Percentiles rank a stretch among this genome's conserved stretches.
These are phyloP conservation scores for Akanthomyces muscarius DNA, from an alignment of 2,329 filamentous ascomycete species.

Conservation along the genomic window DNA sequence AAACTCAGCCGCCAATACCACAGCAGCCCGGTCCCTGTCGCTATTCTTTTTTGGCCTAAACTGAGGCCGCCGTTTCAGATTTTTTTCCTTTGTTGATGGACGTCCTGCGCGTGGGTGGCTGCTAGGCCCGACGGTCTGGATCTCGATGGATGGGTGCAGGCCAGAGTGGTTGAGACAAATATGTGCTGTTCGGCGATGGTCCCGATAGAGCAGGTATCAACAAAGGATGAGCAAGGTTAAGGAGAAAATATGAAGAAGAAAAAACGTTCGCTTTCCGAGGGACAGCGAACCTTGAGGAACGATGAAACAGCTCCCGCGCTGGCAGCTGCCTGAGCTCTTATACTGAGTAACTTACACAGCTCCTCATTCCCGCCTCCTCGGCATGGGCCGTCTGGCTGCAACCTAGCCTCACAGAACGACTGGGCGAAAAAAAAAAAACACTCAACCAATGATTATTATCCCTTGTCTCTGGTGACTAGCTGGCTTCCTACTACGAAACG, in stretches of 20 bases:
- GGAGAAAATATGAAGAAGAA: background rate
- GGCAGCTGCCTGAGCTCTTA: slow-evolving; percentile 10
- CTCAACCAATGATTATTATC: background rate
- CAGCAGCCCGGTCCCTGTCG: background rate
- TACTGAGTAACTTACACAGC: background rate
- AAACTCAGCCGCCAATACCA: background rate
- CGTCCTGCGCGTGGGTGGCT: background rate
- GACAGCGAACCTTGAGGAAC: background rate
- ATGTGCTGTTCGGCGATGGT: background rate
- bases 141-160: background rate
- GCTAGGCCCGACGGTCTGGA: slow-evolving; percentile 4
- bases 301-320: background rate
- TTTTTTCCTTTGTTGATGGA: background rate
- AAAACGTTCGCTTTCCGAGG: background rate
- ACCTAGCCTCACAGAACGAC: background rate
- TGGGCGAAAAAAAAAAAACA: background rate
- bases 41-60: background rate
- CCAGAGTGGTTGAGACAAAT: background rate
- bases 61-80: background rate
- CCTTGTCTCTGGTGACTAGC: background rate
- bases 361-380: background rate
- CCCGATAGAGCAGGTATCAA: background rate
- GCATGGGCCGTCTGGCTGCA: slow-evolving; percentile 1
- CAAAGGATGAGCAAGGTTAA: too few relatives aligned
- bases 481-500: background rate